Percentiles rank a stretch among this genome's conserved stretches.
These are phyloP conservation scores for Phytopythium ostracodes DNA, from an alignment of 352 stramenopile genomes.

Conservation along the genomic window DNA sequence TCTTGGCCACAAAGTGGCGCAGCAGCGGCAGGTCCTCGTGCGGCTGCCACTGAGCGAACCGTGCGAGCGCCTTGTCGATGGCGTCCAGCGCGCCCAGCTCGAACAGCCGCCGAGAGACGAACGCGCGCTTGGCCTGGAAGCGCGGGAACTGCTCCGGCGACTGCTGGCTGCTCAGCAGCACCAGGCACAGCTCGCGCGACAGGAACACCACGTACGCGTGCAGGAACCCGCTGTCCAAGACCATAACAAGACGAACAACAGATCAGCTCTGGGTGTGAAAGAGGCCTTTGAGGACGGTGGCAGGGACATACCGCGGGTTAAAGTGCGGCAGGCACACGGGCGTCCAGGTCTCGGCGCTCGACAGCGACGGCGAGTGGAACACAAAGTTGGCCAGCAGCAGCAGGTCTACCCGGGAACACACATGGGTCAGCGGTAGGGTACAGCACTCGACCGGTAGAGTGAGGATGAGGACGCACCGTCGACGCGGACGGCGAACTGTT, in stretches of 20 bases:
- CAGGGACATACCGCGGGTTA: constrained; percentile 53
- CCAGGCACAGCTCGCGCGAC: constrained; percentile 40
- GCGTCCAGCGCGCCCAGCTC: constrained; percentile 33
- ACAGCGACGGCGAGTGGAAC: constrained; percentile 60
- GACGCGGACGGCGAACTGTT: constrained; percentile 62
- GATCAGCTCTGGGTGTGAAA: too few relatives aligned
- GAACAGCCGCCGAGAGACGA: constrained; percentile 33
- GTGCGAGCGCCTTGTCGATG: constrained; percentile 34
- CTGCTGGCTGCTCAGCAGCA: constrained; percentile 68
- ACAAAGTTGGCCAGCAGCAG: constrained; percentile 68
- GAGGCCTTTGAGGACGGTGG: too few relatives aligned
- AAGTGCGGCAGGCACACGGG: constrained; percentile 65
- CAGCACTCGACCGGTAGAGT: too few relatives aligned
- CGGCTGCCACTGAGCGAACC: constrained; percentile 33
- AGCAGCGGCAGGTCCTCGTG: constrained; percentile 53
- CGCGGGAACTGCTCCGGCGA: constrained; percentile 63
- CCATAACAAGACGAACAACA: too few relatives aligned
- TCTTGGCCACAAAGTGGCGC: constrained; percentile 70
- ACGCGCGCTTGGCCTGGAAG: constrained; percentile 60
- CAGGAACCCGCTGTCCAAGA: constrained; percentile 73
- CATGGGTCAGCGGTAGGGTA: too few relatives aligned
- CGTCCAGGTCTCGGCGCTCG: constrained; percentile 66
- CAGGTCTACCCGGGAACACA: constrained; percentile 30
- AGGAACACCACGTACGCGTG: constrained; percentile 76
- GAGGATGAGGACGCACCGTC: constrained; percentile 30